phyloP scores from a whole-genome alignment of 495 filamentous ascomycete species.

The Hypoxylon intermedium region DNA sequence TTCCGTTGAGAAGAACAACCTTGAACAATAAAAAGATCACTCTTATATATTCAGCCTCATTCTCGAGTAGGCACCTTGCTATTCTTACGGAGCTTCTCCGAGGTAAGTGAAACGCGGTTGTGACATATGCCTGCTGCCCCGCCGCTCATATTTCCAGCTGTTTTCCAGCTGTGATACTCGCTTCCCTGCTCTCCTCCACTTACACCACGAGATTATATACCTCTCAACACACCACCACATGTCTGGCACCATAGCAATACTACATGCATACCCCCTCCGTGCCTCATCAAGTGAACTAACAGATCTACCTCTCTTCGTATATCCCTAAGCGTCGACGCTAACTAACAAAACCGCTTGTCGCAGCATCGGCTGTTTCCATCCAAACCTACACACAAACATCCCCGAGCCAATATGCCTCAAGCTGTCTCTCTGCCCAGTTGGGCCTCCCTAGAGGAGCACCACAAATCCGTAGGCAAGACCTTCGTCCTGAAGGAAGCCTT shows the following conservation, averaged over 20 bases:
- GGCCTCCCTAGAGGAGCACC: constrained; percentile 87
- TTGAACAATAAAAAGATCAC: neutral
- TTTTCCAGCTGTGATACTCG: neutral
- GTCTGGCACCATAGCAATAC: no score
- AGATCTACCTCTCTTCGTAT: no score
- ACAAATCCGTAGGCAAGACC: constrained; percentile 78
- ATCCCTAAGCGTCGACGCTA: no score
- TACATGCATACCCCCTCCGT: no score
- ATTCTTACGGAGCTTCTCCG: no score
- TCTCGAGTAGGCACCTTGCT: no score
- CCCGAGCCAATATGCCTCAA: constrained; percentile 61
- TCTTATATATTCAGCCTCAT: constrained; percentile 17
- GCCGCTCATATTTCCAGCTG: neutral
- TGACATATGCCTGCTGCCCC: constrained; percentile 25
- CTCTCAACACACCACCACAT: no score
- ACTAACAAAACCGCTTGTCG: constrained; percentile 25
- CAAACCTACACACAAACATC: neutral
- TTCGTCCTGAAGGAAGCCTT: constrained; percentile 95
- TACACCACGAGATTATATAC: no score
- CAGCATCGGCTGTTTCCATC: constrained; percentile 4
- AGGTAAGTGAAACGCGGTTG: constrained; percentile 31
- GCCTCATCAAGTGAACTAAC: no score
- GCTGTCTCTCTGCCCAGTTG: constrained; percentile 82
- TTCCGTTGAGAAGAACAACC: neutral
- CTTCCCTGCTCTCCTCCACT: neutral